Evolutionary conservation across 352 stramenopile genomes (phyloP).

Genomic region (Pythium brachiatum): DNA sequence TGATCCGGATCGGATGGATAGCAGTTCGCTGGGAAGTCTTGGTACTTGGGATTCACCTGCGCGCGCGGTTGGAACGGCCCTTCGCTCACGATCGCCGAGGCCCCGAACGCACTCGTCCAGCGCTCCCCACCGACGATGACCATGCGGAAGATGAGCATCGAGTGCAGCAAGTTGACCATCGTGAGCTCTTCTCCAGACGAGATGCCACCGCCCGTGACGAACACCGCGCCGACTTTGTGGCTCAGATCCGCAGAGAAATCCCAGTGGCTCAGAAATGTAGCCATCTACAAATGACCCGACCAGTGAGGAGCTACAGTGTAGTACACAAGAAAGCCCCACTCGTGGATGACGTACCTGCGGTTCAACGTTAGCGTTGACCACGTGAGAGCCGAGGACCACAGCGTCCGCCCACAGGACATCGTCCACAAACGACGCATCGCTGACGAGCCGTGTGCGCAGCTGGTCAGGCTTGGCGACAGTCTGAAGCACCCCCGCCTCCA

Average conservation of each 20-base stretch:
- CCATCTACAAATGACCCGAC: conserved; percentile 36
- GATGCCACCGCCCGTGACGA: conserved; percentile 81
- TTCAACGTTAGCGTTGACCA: conserved; percentile 88
- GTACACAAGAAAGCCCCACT: not conserved
- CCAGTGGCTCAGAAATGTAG: conserved; percentile 72
- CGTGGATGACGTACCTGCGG: conserved; percentile 44
- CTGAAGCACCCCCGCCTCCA: conserved; percentile 47
- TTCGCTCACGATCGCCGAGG: conserved; percentile 76
- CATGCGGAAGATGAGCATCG: conserved; percentile 88
- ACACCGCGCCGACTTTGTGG: conserved; percentile 82
- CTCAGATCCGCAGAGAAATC: conserved; percentile 67
- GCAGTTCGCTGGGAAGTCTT: conserved; percentile 48
- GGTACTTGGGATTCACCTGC: conserved; percentile 15
- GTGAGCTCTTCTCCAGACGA: conserved; percentile 82
- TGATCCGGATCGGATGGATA: conserved; percentile 53
- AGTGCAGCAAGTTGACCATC: conserved; percentile 84
- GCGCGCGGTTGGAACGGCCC: conserved; percentile 47
- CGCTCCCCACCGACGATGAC: conserved; percentile 79
- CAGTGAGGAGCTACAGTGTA: not conserved
- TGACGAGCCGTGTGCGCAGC: conserved; percentile 49
- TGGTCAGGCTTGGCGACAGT: conserved; percentile 34
- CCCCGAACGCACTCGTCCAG: conserved; percentile 86
- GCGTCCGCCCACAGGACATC: conserved; percentile 85
- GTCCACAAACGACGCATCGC: conserved; percentile 67
- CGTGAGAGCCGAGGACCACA: conserved; percentile 79